Percentiles rank a stretch among this genome's conserved stretches.
phyloP scores from a whole-genome alignment of 768 basidiomycete genomes.

The Leccinum arenicola region DNA sequence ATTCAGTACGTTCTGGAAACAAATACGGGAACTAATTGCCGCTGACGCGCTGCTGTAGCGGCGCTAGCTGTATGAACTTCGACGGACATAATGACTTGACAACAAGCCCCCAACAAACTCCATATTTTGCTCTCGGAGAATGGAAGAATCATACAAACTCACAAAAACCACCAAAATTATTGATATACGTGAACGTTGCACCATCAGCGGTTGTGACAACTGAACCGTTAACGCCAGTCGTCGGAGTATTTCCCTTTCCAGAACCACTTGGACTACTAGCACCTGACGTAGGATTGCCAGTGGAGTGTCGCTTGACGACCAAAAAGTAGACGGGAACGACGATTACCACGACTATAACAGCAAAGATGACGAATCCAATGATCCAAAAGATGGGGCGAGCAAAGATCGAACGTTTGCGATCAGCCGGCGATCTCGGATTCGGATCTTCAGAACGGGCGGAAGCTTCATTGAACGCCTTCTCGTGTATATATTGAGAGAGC shows the following conservation, averaged over 20 bases:
- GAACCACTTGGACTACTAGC: background rate
- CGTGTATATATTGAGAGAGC: conserved; percentile 13
- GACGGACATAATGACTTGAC: background rate
- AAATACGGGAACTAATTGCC: background rate
- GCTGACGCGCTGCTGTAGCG: background rate
- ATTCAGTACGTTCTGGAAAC: background rate
- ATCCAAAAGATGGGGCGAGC: conserved; percentile 28
- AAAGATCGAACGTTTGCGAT: conserved; percentile 19
- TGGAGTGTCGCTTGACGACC: conserved; percentile 24
- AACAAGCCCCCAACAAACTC: background rate
- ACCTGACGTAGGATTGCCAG: background rate
- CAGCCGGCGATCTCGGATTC: background rate
- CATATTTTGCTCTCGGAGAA: background rate
- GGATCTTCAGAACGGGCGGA: conserved; percentile 1
- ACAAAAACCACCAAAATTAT: conserved; percentile 76
- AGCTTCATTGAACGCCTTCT: conserved; percentile 15
- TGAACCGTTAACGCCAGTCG: conserved; percentile 67
- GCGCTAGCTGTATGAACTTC: background rate
- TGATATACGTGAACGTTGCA: conserved; percentile 69
- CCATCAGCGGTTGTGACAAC: conserved; percentile 64
- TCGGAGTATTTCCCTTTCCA: conserved; percentile 12
- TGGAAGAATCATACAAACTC: conserved; percentile 27
- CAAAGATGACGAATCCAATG: conserved; percentile 27
- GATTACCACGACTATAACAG: conserved; percentile 35
- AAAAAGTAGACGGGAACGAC: conserved; percentile 41